These are phyloP conservation scores for Geotrichum histeridarum DNA, from an alignment of 1,139 yeast species.

Conservation along the genomic window DNA sequence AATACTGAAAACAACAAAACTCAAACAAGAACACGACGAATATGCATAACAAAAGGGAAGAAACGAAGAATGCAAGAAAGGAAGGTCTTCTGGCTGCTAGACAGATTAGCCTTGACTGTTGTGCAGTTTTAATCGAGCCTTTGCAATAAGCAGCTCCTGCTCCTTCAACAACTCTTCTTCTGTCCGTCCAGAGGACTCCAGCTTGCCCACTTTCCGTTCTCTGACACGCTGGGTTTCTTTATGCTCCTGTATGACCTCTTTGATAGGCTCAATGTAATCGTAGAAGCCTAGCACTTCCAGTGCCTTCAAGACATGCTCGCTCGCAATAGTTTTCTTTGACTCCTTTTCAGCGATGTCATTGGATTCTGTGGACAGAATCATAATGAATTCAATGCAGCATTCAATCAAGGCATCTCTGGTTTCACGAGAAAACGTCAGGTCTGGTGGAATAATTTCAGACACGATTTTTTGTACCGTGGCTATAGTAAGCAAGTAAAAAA, in stretches of 20 bases:
- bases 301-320: conserved; percentile 93
- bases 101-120: conserved; percentile 21
- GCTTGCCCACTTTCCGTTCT: conserved; percentile 87
- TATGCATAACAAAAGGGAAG: not conserved
- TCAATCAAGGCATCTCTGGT: conserved; percentile 94
- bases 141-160: conserved; percentile 88
- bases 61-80: not conserved
- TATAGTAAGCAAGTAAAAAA: conserved; percentile 23
- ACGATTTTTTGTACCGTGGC: conserved; percentile 96
- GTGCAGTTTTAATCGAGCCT: conserved; percentile 59
- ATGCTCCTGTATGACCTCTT: conserved; percentile 77
- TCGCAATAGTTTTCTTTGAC: conserved; percentile 91
- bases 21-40: not conserved
- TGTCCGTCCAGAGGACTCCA: conserved; percentile 84
- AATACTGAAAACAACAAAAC: not conserved
- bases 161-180: conserved; percentile 89
- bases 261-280: conserved; percentile 77
- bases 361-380: conserved; percentile 88
- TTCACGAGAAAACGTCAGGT: conserved; percentile 82
- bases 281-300: conserved; percentile 81
- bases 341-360: conserved; percentile 96
- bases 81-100: not conserved
- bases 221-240: conserved; percentile 74
- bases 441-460: conserved; percentile 81
- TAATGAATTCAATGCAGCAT: conserved; percentile 91